These are phyloP conservation scores for Pilaira anomala DNA, from an alignment of 192 early-diverging fungal species.

Conservation along the genomic window DNA sequence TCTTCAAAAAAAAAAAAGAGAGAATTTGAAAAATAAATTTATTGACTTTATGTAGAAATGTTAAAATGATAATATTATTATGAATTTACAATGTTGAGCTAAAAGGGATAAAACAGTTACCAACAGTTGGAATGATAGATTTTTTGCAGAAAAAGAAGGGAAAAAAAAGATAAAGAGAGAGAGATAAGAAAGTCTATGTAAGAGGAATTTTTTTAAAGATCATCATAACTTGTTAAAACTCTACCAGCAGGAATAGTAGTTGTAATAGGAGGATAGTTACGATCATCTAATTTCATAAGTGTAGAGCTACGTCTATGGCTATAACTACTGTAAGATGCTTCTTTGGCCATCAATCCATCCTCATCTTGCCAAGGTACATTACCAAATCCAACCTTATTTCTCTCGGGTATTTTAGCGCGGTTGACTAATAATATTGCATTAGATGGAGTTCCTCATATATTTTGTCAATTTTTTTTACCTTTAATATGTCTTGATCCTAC, in stretches of 20 bases:
- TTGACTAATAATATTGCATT: slow-evolving; percentile 34
- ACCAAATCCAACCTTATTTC: slow-evolving; percentile 51
- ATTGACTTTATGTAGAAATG: no score
- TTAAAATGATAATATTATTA: no score
- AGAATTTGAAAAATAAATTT: no score
- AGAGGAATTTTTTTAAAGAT: slow-evolving; percentile 10
- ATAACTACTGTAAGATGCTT: background rate
- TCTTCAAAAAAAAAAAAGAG: no score
- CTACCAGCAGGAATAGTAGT: slow-evolving; percentile 1
- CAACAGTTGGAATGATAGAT: no score
- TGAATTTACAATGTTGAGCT: no score
- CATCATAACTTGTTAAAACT: slow-evolving; percentile 24
- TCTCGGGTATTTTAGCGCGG: slow-evolving; percentile 51
- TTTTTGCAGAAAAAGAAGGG: no score
- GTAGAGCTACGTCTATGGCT: background rate
- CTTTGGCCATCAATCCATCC: slow-evolving; percentile 25
- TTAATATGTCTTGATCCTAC: slow-evolving; percentile 38
- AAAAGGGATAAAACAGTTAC: no score
- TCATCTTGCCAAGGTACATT: slow-evolving; percentile 54
- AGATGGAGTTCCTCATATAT: background rate
- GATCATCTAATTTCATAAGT: background rate
- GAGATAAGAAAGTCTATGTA: no score
- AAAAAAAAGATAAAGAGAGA: no score
- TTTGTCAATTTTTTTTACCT: slow-evolving; percentile 15
- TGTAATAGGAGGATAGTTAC: slow-evolving; percentile 4